Evolutionary conservation across 768 basidiomycete genomes (phyloP).

Genomic region (Obba rivulosa): DNA sequence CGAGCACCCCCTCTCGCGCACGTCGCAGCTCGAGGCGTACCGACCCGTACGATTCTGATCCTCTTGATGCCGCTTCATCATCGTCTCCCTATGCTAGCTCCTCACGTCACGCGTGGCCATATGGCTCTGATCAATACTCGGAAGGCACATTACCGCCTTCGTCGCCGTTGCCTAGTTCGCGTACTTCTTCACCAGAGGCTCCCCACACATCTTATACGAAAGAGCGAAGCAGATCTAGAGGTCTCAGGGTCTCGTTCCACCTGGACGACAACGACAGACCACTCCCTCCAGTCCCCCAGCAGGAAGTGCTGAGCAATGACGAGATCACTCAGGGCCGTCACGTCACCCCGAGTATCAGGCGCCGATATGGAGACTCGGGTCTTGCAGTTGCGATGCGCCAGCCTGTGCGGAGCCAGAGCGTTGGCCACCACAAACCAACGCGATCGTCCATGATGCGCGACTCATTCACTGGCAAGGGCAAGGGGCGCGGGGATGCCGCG

Average conservation of each 20-base stretch:
- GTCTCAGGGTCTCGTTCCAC: slow-evolving; percentile 53
- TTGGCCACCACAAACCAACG: neutral
- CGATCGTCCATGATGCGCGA: neutral
- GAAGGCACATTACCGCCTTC: slow-evolving; percentile 46
- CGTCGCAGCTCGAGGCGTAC: slow-evolving; percentile 16
- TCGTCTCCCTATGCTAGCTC: slow-evolving; percentile 32
- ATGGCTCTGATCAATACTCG: slow-evolving; percentile 41
- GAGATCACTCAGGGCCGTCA: neutral
- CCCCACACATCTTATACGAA: slow-evolving; percentile 23
- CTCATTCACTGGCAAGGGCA: slow-evolving; percentile 1
- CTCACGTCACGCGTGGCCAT: slow-evolving; percentile 32
- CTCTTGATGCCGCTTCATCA: slow-evolving; percentile 6
- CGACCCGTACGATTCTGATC: slow-evolving; percentile 18
- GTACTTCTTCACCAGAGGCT: slow-evolving; percentile 26
- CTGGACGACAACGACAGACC: slow-evolving; percentile 26
- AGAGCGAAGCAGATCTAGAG: slow-evolving; percentile 46
- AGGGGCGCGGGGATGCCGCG: slow-evolving; percentile 9
- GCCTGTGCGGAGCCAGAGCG: neutral
- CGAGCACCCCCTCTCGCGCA: slow-evolving; percentile 14
- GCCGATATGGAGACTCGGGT: neutral
- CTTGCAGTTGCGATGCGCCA: neutral
- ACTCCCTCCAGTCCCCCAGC: slow-evolving; percentile 4
- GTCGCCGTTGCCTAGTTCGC: slow-evolving; percentile 38
- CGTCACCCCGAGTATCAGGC: neutral
- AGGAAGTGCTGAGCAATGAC: neutral